Evolutionary conservation across 2,329 filamentous ascomycete species (phyloP).

Genomic region (Stachybotrys chartarum): DNA sequence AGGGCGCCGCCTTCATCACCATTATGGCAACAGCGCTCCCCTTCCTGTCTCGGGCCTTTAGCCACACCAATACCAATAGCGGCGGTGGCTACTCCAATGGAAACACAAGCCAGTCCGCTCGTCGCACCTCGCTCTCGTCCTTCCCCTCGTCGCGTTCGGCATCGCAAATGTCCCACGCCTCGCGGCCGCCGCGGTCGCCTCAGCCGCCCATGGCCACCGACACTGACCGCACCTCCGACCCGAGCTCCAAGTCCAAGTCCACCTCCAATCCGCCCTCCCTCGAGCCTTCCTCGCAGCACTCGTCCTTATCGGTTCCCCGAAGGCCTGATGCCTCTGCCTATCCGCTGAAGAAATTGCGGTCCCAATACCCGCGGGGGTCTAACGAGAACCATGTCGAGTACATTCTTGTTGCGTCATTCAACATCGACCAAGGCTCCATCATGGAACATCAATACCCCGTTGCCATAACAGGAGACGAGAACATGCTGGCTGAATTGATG

Average conservation of each 20-base stretch:
- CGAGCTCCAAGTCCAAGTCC: conserved; percentile 45
- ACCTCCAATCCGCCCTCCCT: conserved; percentile 51
- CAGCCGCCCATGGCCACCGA: conserved; percentile 40
- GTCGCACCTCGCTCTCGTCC: conserved; percentile 55
- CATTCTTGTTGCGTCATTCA: conserved; percentile 93
- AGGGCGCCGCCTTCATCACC: neutral
- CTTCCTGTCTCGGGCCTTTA: conserved; percentile 30
- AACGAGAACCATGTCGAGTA: conserved; percentile 96
- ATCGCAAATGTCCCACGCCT: conserved; percentile 49
- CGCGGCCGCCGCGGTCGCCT: conserved; percentile 48
- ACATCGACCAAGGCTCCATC: conserved; percentile 89
- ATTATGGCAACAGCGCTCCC: conserved; percentile 35
- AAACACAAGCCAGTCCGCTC: conserved; percentile 22
- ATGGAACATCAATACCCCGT: conserved; percentile 99
- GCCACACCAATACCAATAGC: conserved; percentile 27
- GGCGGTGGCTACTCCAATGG: conserved; percentile 15
- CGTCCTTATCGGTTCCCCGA: conserved; percentile 47
- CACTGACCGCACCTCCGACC: conserved; percentile 49
- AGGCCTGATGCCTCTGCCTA: conserved; percentile 43
- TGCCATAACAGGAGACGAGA: conserved; percentile 91
- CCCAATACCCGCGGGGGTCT: conserved; percentile 68
- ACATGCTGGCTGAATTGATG: conserved; percentile 98
- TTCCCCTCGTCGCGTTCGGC: conserved; percentile 54
- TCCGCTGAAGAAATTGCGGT: conserved; percentile 52
- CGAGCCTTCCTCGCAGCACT: conserved; percentile 54